Evolutionary conservation across 2,329 filamentous ascomycete genomes (phyloP), one percentile per base, ranked within the genome.

Genomic region (Fusarium sambucinum): DNA sequence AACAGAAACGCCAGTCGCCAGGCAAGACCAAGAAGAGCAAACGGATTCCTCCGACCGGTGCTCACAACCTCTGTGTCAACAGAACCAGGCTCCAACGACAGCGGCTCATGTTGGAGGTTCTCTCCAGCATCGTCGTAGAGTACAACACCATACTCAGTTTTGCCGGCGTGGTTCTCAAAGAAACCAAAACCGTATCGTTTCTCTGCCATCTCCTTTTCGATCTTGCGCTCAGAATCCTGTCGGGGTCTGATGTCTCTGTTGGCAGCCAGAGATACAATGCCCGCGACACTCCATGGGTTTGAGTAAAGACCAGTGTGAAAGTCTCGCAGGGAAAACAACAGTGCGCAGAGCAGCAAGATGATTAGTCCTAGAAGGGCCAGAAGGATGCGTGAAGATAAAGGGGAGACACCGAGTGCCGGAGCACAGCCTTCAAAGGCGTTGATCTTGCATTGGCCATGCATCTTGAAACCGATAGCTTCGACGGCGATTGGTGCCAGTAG

Each of bases 1-100:
- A 76, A 21, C 12, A 77, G 53, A 44, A 82, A 78, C 0, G 57
- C n/a, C 2, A 79, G 53, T 4, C 79, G 73, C 79, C 80, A 82
- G 2, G 70, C 73, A 17, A 76, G 65, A 1, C 77, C 76, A 7
- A 82, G 73, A 2, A 78, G 70, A 23, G 81, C 73, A 44, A 82
- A 81, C 1, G 79, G 79, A 4, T 73, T 74, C 8, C 68, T 62
- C 27, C 53, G 46, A 5, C 54, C 40, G 4, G 42, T 66, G 12
- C 44, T 57, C 12, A 23, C 61, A 40, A 25, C 30, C 2, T 56
- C 32, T 0, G 51, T 45, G 11, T 72, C 71, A 4, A 71, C 38
- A n/a, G 72, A 74, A 32, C 57, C 72, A 6, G 64, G 55, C n/a
- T 73, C 71, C 7, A 58, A 66, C 1, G 56, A 17, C 9, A 45